These are phyloP conservation scores for Datisca glomerata DNA, from an alignment of 306 rosid species.

Conservation along the genomic window DNA sequence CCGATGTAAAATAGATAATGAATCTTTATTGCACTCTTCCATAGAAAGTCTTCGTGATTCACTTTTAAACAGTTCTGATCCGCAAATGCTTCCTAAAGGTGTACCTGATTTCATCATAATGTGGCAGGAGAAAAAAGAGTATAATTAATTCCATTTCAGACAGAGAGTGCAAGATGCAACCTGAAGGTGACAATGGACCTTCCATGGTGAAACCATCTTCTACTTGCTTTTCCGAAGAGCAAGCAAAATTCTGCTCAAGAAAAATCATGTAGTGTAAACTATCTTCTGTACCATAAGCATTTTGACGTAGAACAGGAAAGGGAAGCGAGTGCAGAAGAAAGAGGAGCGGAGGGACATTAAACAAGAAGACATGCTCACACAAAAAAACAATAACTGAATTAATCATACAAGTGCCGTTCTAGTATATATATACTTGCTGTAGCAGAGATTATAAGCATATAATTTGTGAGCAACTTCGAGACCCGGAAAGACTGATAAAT, in stretches of 20 bases:
- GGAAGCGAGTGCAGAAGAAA: too few relatives aligned
- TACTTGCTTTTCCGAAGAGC: conserved; percentile 18
- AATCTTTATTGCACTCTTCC: conserved; percentile 20
- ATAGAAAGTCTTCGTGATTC: conserved; percentile 12
- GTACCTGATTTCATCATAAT: conserved; percentile 5
- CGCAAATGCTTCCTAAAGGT: conserved; percentile 26
- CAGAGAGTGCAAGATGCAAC: conserved; percentile 22
- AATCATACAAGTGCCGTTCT: too few relatives aligned
- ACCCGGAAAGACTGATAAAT: too few relatives aligned
- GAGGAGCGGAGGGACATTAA: too few relatives aligned
- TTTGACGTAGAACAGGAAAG: too few relatives aligned
- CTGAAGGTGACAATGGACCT: conserved; percentile 29
- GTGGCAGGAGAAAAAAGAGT: conserved; percentile 4
- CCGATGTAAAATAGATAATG: conserved; percentile 20
- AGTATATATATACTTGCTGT: background rate
- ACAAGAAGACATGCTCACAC: too few relatives aligned
- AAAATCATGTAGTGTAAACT: background rate
- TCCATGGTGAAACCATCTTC: conserved; percentile 25
- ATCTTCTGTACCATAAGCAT: conserved; percentile 1
- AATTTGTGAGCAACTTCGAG: too few relatives aligned
- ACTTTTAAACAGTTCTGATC: conserved; percentile 7
- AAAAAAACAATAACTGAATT: too few relatives aligned
- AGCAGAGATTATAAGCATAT: too few relatives aligned
- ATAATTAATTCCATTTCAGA: background rate
- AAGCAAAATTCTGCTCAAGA: conserved; percentile 33